Conservation (phyloP, 768 basidiomycete species). For the Neoboletus magnificus region DNA sequence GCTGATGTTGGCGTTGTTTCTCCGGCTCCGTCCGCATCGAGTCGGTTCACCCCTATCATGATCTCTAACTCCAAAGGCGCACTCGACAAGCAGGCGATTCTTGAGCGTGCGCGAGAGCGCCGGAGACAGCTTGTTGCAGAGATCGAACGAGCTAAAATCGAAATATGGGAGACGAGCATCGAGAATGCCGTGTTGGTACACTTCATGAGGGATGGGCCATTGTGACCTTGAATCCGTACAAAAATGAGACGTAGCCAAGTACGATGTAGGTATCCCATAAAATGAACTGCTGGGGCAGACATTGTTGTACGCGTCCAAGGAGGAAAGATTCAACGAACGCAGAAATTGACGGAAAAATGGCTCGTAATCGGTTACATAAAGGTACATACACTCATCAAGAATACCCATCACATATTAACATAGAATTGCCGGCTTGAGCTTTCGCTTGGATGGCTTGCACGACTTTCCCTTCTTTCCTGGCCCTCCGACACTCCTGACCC, state of each 20-base stretch:
- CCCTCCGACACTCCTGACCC: constrained; percentile 4
- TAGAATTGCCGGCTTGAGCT: constrained; percentile 10
- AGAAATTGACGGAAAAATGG: not conserved
- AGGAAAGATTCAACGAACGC: not conserved
- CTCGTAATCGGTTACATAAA: constrained; percentile 15
- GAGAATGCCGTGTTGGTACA: constrained; percentile 63
- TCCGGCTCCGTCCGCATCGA: not conserved
- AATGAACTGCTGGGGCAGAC: not conserved
- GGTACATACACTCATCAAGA: constrained; percentile 19
- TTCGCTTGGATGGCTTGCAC: constrained; percentile 15
- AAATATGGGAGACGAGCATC: constrained; percentile 71
- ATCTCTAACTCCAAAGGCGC: constrained; percentile 1
- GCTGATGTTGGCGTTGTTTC: not conserved
- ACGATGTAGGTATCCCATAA: not conserved
- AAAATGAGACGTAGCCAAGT: no score
- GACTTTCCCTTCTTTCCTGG: constrained; percentile 5
- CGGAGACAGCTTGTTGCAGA: constrained; percentile 50
- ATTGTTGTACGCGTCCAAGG: not conserved
- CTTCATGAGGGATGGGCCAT: constrained; percentile 35
- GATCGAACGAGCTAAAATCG: constrained; percentile 57
- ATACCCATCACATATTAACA: constrained; percentile 5
- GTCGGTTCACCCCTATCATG: not conserved
- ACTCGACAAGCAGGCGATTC: constrained; percentile 40
- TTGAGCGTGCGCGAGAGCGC: constrained; percentile 53
- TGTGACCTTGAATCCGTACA: not conserved